A percentile compares a stretch with the other conserved stretches of the same genome.
phyloP scores from a whole-genome alignment of 2,329 filamentous ascomycete genomes.

The Emericellopsis cladophorae region DNA sequence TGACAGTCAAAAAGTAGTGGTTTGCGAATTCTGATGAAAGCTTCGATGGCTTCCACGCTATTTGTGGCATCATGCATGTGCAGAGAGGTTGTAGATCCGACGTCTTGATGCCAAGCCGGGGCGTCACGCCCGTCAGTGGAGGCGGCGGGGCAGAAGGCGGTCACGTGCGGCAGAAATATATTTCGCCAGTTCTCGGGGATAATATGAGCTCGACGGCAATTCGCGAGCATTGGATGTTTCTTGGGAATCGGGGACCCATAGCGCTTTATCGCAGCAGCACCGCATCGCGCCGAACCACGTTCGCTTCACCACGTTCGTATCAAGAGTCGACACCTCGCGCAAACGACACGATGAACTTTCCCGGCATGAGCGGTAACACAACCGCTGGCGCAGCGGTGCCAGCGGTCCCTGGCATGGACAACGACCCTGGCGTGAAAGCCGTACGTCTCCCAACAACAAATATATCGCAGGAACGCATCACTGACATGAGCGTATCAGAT shows the following conservation, averaged over 20 bases:
- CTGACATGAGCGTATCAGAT: conserved; percentile 37
- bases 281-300: no score
- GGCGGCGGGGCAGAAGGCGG: conserved; percentile 14
- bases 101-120: conserved; percentile 6
- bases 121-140: background rate
- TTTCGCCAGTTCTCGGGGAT: conserved; percentile 9
- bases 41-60: no score
- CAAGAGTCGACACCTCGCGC: background rate
- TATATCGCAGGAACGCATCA: background rate
- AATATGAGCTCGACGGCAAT: no score
- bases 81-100: background rate
- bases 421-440: conserved; percentile 39
- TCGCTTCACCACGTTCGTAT: no score
- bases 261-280: no score
- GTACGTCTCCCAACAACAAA: conserved; percentile 16
- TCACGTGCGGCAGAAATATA: conserved; percentile 25
- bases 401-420: conserved; percentile 18
- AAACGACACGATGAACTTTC: conserved; percentile 23
- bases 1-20: background rate
- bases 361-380: conserved; percentile 12
- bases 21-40: background rate
- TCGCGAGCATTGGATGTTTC: no score
- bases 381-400: conserved; percentile 2
- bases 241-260: no score
- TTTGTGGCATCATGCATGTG: no score